A percentile compares a stretch with the other conserved stretches of the same genome.
phyloP scores from a whole-genome alignment of 139 green algal genomes.

The Micractinium sp. region DNA sequence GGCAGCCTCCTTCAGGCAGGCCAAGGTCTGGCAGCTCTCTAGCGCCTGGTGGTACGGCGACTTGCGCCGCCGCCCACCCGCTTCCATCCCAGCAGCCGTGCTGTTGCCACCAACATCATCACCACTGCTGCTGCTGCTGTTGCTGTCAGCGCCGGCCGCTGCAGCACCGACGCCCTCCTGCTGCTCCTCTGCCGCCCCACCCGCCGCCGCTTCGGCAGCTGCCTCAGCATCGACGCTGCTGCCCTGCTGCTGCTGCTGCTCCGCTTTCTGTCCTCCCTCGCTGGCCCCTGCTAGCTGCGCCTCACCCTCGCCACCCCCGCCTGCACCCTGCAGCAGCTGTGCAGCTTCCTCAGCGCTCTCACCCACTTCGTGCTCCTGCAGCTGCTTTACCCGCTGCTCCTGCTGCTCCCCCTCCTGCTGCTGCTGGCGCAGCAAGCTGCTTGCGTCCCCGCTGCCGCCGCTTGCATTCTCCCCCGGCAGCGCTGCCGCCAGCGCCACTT shows the following conservation, averaged over 20 bases:
- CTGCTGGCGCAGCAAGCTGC: not conserved
- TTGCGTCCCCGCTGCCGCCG: not conserved
- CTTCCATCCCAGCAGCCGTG: not conserved
- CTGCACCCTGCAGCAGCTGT: not conserved
- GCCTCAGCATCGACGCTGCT: not conserved
- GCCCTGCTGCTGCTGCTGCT: not conserved
- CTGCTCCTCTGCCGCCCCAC: not conserved
- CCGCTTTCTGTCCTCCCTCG: not conserved
- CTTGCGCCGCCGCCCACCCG: not conserved
- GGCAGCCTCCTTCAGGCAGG: slow-evolving; percentile 37
- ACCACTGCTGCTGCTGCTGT: not conserved
- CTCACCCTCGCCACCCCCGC: not conserved
- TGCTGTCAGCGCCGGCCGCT: not conserved
- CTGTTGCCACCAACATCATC: not conserved
- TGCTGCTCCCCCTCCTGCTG: not conserved
- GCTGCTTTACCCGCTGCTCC: not conserved
- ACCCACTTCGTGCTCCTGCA: not conserved
- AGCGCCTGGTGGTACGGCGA: slow-evolving; percentile 1
- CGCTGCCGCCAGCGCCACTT: not conserved
- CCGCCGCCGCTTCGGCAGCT: not conserved
- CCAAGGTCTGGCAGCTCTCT: slow-evolving; percentile 27
- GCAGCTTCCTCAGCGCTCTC: not conserved
- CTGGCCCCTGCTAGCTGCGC: not conserved
- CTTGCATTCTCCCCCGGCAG: not conserved
- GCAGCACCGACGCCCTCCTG: not conserved